These are phyloP conservation scores for Cryphonectria radicalis DNA, from an alignment of 2,329 filamentous ascomycete species.

Conservation along the genomic window DNA sequence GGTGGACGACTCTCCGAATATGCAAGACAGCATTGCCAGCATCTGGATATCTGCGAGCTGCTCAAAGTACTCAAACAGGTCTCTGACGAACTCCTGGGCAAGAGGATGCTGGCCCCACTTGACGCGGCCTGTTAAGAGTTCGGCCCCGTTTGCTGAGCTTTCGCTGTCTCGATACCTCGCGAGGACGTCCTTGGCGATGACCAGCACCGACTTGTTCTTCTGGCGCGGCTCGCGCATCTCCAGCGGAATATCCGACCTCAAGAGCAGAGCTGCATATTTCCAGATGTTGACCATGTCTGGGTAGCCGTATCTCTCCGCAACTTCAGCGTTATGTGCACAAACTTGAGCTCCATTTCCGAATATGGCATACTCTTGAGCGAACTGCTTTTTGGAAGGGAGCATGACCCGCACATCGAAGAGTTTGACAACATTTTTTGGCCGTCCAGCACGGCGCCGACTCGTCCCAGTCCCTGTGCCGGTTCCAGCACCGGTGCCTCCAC, in stretches of 20 bases:
- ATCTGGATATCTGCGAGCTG: conserved; percentile 68
- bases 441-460: conserved; percentile 52
- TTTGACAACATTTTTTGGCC: conserved; percentile 71
- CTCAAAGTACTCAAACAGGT: conserved; percentile 69
- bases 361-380: conserved; percentile 81
- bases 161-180: conserved; percentile 43
- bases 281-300: conserved; percentile 80
- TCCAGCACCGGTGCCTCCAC: conserved; percentile 61
- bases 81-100: conserved; percentile 62
- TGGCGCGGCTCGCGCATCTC: conserved; percentile 62
- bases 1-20: conserved; percentile 65
- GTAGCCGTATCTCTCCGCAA: conserved; percentile 73
- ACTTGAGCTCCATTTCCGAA: conserved; percentile 82
- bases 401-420: conserved; percentile 72
- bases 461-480: conserved; percentile 61
- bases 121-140: conserved; percentile 58
- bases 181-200: conserved; percentile 69
- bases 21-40: conserved; percentile 72
- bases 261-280: conserved; percentile 77
- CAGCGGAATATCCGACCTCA: conserved; percentile 77
- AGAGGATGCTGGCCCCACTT: conserved; percentile 72
- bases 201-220: conserved; percentile 63
- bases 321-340: conserved; percentile 80
- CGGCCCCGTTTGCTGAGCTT: conserved; percentile 25
- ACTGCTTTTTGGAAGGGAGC: conserved; percentile 76